Percentiles rank a stretch among this genome's conserved stretches.
phyloP scores from a whole-genome alignment of 495 filamentous ascomycete genomes.

The Apodospora peruviana region DNA sequence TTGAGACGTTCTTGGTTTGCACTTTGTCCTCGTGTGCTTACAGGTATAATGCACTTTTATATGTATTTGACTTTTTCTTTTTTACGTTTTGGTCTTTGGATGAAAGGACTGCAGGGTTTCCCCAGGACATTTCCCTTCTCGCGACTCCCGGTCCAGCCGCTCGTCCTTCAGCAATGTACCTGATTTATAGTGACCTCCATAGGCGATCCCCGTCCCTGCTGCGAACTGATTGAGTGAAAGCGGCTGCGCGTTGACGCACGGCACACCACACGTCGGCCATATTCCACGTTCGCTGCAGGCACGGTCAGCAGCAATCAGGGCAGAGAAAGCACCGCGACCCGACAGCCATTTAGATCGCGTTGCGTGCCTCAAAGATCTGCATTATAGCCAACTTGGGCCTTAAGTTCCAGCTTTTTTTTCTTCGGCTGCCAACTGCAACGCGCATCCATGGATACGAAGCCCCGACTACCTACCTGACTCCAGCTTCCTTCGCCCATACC shows the following conservation, averaged over 20 bases:
- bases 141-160: too few relatives aligned
- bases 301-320: neutral
- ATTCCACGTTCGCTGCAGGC: neutral
- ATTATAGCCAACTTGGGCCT: constrained; percentile 20
- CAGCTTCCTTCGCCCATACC: constrained; percentile 2
- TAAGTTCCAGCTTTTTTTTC: constrained; percentile 16
- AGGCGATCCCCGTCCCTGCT: too few relatives aligned
- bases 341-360: too few relatives aligned
- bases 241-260: too few relatives aligned
- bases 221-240: too few relatives aligned
- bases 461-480: neutral
- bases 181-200: too few relatives aligned
- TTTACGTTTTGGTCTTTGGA: neutral
- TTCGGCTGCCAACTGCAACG: constrained; percentile 7
- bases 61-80: neutral
- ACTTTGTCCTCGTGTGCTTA: neutral
- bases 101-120: too few relatives aligned
- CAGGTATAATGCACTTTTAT: neutral
- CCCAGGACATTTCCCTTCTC: too few relatives aligned
- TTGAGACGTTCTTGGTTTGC: neutral
- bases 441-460: neutral
- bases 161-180: too few relatives aligned
- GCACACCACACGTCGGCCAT: too few relatives aligned
- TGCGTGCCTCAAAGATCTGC: constrained; percentile 14
- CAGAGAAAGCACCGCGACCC: too few relatives aligned